phyloP scores from a whole-genome alignment of 1,139 yeast species.

The Saccharomyces hybrid region DNA sequence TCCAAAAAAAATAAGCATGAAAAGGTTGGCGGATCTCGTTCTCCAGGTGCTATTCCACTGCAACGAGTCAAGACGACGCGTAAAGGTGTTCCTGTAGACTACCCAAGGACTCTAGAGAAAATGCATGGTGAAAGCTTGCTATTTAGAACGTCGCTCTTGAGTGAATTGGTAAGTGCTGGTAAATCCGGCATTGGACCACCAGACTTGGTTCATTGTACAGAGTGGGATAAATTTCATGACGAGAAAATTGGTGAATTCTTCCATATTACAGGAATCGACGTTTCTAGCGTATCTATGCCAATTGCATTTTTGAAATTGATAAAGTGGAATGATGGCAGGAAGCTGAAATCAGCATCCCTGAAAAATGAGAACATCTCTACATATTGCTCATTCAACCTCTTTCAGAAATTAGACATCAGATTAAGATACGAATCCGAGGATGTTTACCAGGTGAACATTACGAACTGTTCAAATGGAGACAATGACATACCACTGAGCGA shows the following conservation, averaged over 20 bases:
- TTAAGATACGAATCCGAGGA: slow-evolving; percentile 59
- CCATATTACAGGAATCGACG: slow-evolving; percentile 50
- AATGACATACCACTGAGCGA: slow-evolving; percentile 26
- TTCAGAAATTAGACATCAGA: slow-evolving; percentile 58
- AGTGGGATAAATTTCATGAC: slow-evolving; percentile 33
- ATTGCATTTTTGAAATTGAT: slow-evolving; percentile 70
- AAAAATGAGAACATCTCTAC: slow-evolving; percentile 40
- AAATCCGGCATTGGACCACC: slow-evolving; percentile 63
- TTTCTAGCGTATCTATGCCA: slow-evolving; percentile 50
- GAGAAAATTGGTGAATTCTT: slow-evolving; percentile 38
- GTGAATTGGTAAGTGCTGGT: slow-evolving; percentile 13
- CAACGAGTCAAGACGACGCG: not conserved
- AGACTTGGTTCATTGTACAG: slow-evolving; percentile 67
- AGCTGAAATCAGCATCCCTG: slow-evolving; percentile 4
- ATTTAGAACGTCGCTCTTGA: slow-evolving; percentile 17
- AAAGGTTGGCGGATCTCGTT: not conserved
- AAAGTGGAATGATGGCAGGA: slow-evolving; percentile 30
- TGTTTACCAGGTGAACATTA: slow-evolving; percentile 32
- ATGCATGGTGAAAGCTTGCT: slow-evolving; percentile 27
- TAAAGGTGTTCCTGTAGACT: not conserved
- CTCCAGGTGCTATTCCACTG: not conserved
- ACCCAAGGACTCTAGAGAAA: slow-evolving; percentile 24
- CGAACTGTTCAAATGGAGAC: slow-evolving; percentile 21
- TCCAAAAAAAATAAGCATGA: not conserved
- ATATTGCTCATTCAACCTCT: slow-evolving; percentile 56